Evolutionary conservation across 225 moss, liverwort and hornwort genomes (phyloP).

Genomic region (Bryoerythrophyllum caledonicum): DNA sequence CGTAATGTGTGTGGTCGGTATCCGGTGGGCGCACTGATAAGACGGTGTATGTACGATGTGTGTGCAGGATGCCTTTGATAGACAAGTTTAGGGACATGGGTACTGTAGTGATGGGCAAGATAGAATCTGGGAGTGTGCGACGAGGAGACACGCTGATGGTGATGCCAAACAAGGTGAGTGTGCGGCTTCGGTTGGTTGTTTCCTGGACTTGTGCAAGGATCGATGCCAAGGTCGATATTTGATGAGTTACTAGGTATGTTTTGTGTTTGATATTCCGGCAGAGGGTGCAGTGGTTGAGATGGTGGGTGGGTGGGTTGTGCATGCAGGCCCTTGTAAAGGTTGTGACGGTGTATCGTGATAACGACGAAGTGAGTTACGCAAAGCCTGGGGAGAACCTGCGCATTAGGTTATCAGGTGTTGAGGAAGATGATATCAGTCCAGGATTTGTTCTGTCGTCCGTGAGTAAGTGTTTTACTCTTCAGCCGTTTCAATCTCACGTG

Average conservation of each 20-base stretch:
- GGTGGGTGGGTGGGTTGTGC: not conserved
- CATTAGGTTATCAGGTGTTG: slow-evolving; percentile 84
- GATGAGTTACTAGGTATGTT: not conserved
- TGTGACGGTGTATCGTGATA: slow-evolving; percentile 90
- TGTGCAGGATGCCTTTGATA: slow-evolving; percentile 70
- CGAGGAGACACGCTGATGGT: slow-evolving; percentile 84
- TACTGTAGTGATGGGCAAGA: slow-evolving; percentile 98
- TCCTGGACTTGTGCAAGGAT: not conserved
- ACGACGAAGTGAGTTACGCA: slow-evolving; percentile 85
- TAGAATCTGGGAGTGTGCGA: slow-evolving; percentile 95
- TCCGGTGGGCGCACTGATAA: not conserved
- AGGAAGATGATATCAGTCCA: slow-evolving; percentile 90
- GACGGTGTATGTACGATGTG: not conserved
- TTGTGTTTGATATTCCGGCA: not conserved
- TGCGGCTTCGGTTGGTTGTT: not conserved
- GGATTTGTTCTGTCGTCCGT: slow-evolving; percentile 93
- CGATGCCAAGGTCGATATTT: not conserved
- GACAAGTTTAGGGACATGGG: slow-evolving; percentile 99
- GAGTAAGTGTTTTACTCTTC: slow-evolving; percentile 43
- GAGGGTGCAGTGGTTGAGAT: not conserved
- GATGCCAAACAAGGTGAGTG: slow-evolving; percentile 73
- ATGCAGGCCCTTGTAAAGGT: slow-evolving; percentile 88
- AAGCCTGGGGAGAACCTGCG: slow-evolving; percentile 95
- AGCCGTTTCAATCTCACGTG: too few species aligned
- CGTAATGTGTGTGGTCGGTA: not conserved